Conservation (phyloP, 305 asterid genomes). For the Withania somnifera region DNA sequence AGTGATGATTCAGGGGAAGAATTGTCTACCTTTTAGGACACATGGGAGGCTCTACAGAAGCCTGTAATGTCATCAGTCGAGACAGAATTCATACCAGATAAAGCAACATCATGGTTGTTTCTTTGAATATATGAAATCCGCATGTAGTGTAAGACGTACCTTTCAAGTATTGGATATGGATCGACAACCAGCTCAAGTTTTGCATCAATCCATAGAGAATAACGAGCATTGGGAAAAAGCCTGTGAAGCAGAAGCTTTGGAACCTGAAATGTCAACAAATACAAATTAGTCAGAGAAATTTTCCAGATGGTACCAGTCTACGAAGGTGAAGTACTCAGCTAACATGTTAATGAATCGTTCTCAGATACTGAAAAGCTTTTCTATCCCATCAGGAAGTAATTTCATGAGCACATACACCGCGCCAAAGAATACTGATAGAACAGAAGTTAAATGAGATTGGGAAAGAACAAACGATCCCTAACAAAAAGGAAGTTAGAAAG, state of each 20-base stretch:
- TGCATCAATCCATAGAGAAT: slow-evolving; percentile 86
- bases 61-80: background rate
- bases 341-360: background rate
- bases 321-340: background rate
- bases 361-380: background rate
- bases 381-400: background rate
- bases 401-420: background rate
- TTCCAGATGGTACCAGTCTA: background rate
- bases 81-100: background rate
- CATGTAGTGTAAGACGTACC: slow-evolving; percentile 25
- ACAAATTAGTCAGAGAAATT: background rate
- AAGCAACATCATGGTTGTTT: background rate
- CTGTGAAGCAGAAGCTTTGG: slow-evolving; percentile 85
- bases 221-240: slow-evolving; percentile 65
- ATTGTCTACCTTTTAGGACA: background rate
- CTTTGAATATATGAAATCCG: background rate
- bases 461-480: background rate
- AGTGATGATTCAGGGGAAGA: background rate
- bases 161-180: slow-evolving; percentile 78
- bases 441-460: background rate
- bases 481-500: background rate
- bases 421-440: background rate
- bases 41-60: background rate
- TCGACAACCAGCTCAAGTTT: slow-evolving; percentile 83
- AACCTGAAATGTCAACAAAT: slow-evolving; percentile 27